Evolutionary conservation across 2,329 filamentous ascomycete species (phyloP).

Genomic region (Apiospora sp.): DNA sequence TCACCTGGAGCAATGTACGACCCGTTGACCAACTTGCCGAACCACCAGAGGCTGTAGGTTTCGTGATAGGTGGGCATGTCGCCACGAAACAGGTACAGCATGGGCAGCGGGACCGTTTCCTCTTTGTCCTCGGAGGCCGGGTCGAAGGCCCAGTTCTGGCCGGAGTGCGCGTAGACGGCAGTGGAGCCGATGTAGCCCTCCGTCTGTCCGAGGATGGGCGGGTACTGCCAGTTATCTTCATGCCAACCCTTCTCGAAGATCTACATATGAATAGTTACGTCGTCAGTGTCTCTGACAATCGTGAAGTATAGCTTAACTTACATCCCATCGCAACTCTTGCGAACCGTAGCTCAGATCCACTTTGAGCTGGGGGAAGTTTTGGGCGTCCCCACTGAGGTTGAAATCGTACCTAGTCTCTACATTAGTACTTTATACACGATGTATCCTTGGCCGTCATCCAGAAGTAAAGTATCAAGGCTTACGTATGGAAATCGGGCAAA

Average conservation of each 20-base stretch:
- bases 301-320: neutral
- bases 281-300: too few relatives aligned
- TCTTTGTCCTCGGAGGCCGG: neutral
- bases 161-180: constrained; percentile 14
- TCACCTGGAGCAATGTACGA: constrained; percentile 3
- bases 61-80: neutral
- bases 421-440: too few relatives aligned
- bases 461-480: neutral
- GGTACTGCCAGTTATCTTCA: constrained; percentile 18
- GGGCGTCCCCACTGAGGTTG: neutral
- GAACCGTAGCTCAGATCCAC: constrained; percentile 13
- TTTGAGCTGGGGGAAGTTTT: constrained; percentile 7
- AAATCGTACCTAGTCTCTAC: constrained; percentile 15
- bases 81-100: neutral
- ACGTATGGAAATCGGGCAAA: neutral
- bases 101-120: neutral
- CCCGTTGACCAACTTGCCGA: constrained; percentile 12
- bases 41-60: constrained; percentile 14
- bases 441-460: too few relatives aligned
- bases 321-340: constrained; percentile 14
- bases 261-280: neutral
- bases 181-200: constrained; percentile 5
- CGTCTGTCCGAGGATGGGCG: constrained; percentile 1
- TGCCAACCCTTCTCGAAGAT: neutral
- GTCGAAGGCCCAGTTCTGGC: neutral